phyloP scores from a whole-genome alignment of 495 filamentous ascomycete species.

The Filosporella fistucella region DNA sequence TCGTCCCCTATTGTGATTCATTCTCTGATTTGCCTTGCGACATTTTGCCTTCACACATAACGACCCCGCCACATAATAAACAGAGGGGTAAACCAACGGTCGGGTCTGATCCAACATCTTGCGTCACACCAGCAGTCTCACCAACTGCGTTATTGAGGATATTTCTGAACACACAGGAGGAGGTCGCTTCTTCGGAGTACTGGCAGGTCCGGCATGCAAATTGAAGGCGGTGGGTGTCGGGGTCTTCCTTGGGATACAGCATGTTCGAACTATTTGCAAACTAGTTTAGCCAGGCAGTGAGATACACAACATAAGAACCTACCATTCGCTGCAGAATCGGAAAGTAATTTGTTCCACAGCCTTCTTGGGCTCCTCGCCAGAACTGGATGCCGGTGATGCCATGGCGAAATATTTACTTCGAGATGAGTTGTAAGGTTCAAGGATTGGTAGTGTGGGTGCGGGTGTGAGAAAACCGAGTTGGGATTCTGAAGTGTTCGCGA shows the following conservation, averaged over 20 bases:
- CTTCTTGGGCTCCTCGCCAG: slow-evolving; percentile 48
- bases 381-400: slow-evolving; percentile 57
- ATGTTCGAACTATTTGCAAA: slow-evolving; percentile 71
- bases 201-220: slow-evolving; percentile 84
- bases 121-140: slow-evolving; percentile 94
- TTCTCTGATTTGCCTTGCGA: neutral
- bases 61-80: slow-evolving; percentile 22
- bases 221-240: slow-evolving; percentile 43
- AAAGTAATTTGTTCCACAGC: slow-evolving; percentile 80
- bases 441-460: too few species aligned
- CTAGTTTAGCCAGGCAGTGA: slow-evolving; percentile 11
- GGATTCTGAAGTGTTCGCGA: too few species aligned
- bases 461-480: too few species aligned
- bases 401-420: too few species aligned
- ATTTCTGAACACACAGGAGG: slow-evolving; percentile 88
- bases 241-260: slow-evolving; percentile 94
- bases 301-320: slow-evolving; percentile 16
- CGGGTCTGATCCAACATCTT: slow-evolving; percentile 93
- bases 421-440: too few species aligned
- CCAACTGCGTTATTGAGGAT: slow-evolving; percentile 82
- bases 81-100: slow-evolving; percentile 73
- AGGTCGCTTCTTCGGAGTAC: slow-evolving; percentile 78
- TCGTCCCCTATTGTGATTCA: slow-evolving; percentile 2
- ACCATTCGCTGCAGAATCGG: slow-evolving; percentile 96
- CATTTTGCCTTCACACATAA: slow-evolving; percentile 19